phyloP scores from a whole-genome alignment of 306 rosid genomes.

The Gynostemma pentaphyllum region DNA sequence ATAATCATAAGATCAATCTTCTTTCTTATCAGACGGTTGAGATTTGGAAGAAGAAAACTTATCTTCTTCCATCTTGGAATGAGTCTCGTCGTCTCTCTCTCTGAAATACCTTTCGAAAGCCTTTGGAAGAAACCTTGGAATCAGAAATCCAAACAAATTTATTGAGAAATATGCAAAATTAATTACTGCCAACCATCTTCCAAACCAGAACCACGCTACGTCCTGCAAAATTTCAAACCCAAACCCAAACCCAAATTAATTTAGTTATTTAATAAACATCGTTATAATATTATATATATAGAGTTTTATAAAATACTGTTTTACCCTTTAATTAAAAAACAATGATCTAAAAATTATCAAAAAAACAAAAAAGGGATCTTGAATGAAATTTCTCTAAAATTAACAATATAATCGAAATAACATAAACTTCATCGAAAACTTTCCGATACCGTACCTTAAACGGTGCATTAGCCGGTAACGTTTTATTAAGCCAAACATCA shows the following conservation, averaged over 20 bases:
- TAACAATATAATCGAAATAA: not conserved
- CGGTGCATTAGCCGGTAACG: conserved; percentile 47
- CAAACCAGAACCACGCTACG: conserved; percentile 65
- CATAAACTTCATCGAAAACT: too few species aligned
- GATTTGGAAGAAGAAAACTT: conserved; percentile 24
- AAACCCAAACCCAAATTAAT: not conserved
- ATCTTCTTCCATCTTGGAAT: conserved; percentile 46
- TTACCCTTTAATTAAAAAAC: too few species aligned
- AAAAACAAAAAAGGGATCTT: too few species aligned
- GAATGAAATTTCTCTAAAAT: too few species aligned
- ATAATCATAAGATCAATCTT: conserved; percentile 13
- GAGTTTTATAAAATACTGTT: too few species aligned
- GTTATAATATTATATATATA: too few species aligned
- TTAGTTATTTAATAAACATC: too few species aligned
- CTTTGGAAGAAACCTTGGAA: conserved; percentile 72
- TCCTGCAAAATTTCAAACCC: conserved; percentile 47
- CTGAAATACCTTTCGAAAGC: conserved; percentile 62
- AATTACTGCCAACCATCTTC: conserved; percentile 41
- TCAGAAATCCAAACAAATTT: conserved; percentile 57
- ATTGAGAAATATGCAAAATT: conserved; percentile 46
- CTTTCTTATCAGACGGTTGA: conserved; percentile 21
- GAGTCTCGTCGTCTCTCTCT: conserved; percentile 46
- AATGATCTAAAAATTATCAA: too few species aligned
- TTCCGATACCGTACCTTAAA: too few species aligned
- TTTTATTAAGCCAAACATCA: conserved; percentile 62